These are phyloP conservation scores for Penicillium sp. DNA, from an alignment of 2,329 filamentous ascomycete genomes.

Conservation along the genomic window DNA sequence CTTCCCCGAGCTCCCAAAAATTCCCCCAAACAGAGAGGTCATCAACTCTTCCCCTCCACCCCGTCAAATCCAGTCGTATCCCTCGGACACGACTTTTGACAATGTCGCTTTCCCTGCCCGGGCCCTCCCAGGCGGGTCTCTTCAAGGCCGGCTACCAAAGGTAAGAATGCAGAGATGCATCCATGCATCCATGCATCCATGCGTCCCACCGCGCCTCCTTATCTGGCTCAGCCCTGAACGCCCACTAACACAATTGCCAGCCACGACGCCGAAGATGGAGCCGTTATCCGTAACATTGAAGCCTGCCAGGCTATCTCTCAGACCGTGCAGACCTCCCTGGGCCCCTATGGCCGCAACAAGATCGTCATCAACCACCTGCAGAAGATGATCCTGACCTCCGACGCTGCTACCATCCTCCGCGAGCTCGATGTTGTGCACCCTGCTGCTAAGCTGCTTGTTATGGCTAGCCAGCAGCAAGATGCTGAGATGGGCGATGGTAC, in stretches of 20 bases:
- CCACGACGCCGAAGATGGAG: slow-evolving; percentile 98
- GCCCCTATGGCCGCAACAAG: slow-evolving; percentile 97
- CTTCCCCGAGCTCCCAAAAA: slow-evolving; percentile 34
- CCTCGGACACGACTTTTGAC: slow-evolving; percentile 27
- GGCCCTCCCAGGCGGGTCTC: slow-evolving; percentile 83
- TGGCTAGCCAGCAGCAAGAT: slow-evolving; percentile 98
- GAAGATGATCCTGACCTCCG: slow-evolving; percentile 98
- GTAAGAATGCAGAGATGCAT: slow-evolving; percentile 50
- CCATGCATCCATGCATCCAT: too few species aligned
- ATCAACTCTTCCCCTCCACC: slow-evolving; percentile 20
- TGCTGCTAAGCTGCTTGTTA: slow-evolving; percentile 92
- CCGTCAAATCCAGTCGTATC: slow-evolving; percentile 21
- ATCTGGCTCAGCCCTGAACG: slow-evolving; percentile 21
- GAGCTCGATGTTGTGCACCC: slow-evolving; percentile 98
- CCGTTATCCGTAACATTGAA: slow-evolving; percentile 96
- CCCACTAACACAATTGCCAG: slow-evolving; percentile 47
- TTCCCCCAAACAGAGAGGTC: slow-evolving; percentile 29
- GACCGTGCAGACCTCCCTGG: slow-evolving; percentile 94
- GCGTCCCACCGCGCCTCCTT: slow-evolving; percentile 12
- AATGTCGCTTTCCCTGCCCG: slow-evolving; percentile 93
- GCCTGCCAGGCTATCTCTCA: slow-evolving; percentile 92
- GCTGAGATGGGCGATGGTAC: slow-evolving; percentile 98
- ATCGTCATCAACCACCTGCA: slow-evolving; percentile 99
- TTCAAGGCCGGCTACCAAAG: slow-evolving; percentile 97
- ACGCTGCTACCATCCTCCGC: slow-evolving; percentile 92